Base-by-base conservation (phyloP, 148 eudicot genomes). In the Polygonum maritimum region DNA sequence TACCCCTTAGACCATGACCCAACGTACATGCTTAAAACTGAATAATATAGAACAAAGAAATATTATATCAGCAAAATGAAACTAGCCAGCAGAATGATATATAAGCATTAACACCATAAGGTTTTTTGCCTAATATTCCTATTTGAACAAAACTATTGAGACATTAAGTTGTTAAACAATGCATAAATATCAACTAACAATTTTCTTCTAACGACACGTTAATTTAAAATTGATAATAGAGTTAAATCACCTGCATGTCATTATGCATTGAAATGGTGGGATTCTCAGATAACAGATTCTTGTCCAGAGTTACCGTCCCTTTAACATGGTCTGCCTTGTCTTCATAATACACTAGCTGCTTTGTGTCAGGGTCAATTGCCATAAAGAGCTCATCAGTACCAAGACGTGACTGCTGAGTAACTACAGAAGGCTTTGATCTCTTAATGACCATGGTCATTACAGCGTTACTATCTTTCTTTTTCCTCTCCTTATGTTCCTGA, bases 401-500 rank as follows among this genome's bases (percentile, higher is more conserved):
- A 78, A 94, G 93, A 76, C 98, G 89, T 71, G 98, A 92, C 77
- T 89, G 97, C 75, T 76, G 85, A 65, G 96, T 90, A 31, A 90
- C 74, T 52, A 85, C 77, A 48, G 96, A 92, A 69, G 89, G 91
- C 86, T 92, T 94, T 51, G 98, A 94, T 82, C 85, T 84, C 79
- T 87, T 89, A 12, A 94, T 73, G 45, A 94, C 90, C 93, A 92
- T 94, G 40, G 98, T 94, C 98, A 94, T 94, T 51, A 94, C 95
- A 65, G 97, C 97, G 83, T 94, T 89, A 65, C 82, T 85, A 78
- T 94, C 97, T 80, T 86, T 90, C 85, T 85, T 92, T 80, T 80
- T 85, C 83, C 98, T 92, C 70, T 94, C 98, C 82, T 87, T 92
- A 84, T 94, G 98, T 73, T 94, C 92, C 79, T 85, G 86, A 80